A percentile compares a stretch with the other conserved stretches of the same genome.
These are phyloP conservation scores for Saccharomycopsis olivae DNA, from an alignment of 805 yeast species.

Conservation along the genomic window DNA sequence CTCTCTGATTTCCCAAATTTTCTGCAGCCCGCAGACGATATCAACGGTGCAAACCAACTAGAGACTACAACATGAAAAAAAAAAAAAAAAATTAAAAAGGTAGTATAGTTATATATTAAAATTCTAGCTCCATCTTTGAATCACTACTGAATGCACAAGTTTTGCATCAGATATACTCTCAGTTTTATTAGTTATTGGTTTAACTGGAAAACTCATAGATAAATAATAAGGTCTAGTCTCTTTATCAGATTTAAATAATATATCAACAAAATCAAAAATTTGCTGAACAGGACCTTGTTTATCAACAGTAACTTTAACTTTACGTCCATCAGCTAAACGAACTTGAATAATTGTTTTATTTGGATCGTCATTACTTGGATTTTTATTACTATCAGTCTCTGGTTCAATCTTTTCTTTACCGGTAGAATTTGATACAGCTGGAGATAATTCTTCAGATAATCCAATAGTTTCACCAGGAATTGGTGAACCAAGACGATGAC, in stretches of 20 bases:
- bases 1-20: too few relatives aligned
- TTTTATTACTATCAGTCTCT: slow-evolving; percentile 17
- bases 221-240: slow-evolving; percentile 45
- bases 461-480: slow-evolving; percentile 55
- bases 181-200: slow-evolving; percentile 49
- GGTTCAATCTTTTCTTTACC: background rate
- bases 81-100: too few relatives aligned
- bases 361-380: slow-evolving; percentile 21
- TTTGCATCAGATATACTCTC: slow-evolving; percentile 64
- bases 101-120: too few relatives aligned
- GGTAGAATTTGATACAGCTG: background rate
- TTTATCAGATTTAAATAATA: background rate
- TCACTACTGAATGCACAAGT: slow-evolving; percentile 72
- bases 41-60: too few relatives aligned
- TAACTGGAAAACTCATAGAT: slow-evolving; percentile 75
- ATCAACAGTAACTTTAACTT: slow-evolving; percentile 53
- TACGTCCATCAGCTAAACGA: slow-evolving; percentile 73
- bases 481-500: slow-evolving; percentile 83
- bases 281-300: slow-evolving; percentile 52
- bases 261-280: slow-evolving; percentile 44
- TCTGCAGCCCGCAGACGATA: too few relatives aligned
- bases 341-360: slow-evolving; percentile 77
- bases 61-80: too few relatives aligned
- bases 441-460: slow-evolving; percentile 2
- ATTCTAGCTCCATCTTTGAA: slow-evolving; percentile 93